phyloP scores from a whole-genome alignment of 345 rosid genomes.

The Lepidium didymum region DNA sequence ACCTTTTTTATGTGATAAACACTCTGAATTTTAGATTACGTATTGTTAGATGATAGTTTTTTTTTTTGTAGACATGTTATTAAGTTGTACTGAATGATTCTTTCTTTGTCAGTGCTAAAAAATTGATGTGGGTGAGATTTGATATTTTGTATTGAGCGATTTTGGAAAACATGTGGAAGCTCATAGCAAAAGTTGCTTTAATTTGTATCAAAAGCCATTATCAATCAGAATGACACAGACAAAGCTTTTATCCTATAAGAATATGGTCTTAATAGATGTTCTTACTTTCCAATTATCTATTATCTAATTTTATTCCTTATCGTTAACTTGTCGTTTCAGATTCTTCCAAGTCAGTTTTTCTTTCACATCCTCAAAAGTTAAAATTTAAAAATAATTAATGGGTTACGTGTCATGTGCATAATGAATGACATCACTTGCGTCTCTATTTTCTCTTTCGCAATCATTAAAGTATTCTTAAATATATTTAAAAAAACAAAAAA shows the following conservation, averaged over 20 bases:
- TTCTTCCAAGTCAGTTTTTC: too few species aligned
- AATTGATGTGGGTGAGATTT: neutral
- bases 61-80: neutral
- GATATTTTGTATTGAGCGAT: neutral
- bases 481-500: neutral
- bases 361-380: too few species aligned
- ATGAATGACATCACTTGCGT: constrained; percentile 18
- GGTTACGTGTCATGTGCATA: constrained; percentile 9
- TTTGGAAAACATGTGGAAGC: too few species aligned
- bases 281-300: too few species aligned
- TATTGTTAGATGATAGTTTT: neutral
- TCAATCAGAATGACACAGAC: too few species aligned
- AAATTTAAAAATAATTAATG: neutral
- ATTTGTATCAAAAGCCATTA: too few species aligned
- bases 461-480: neutral
- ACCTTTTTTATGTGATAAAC: neutral
- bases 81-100: neutral
- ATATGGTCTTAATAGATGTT: too few species aligned
- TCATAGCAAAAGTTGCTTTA: too few species aligned
- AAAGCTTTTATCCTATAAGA: too few species aligned
- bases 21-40: neutral
- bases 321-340: too few species aligned
- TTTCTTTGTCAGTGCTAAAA: neutral
- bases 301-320: too few species aligned
- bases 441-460: neutral